Evolutionary conservation across 805 yeast species (phyloP).

Genomic region (Suhomyces faveliae): DNA sequence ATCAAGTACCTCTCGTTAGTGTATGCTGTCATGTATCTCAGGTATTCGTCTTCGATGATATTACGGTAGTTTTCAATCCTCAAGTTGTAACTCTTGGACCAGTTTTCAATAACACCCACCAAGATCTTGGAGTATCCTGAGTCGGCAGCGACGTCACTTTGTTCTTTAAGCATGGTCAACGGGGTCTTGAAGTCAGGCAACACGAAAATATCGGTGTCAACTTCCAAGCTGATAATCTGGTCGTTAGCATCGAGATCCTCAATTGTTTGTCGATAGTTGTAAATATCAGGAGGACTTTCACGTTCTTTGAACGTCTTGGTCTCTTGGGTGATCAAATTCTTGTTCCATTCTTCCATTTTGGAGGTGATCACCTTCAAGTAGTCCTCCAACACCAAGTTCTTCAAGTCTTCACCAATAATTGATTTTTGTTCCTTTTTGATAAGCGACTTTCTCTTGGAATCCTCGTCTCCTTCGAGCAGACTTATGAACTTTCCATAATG

Average conservation of each 20-base stretch:
- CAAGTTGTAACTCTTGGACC: conserved; percentile 56
- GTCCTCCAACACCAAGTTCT: conserved; percentile 71
- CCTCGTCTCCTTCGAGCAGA: conserved; percentile 19
- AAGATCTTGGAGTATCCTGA: conserved; percentile 78
- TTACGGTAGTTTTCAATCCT: conserved; percentile 64
- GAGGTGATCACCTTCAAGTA: conserved; percentile 66
- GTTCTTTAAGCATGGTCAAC: conserved; percentile 82
- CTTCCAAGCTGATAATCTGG: conserved; percentile 29
- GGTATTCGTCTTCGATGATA: conserved; percentile 47
- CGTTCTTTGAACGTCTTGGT: conserved; percentile 61
- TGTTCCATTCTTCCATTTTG: conserved; percentile 85
- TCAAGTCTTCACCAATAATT: conserved; percentile 67
- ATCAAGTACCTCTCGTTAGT: conserved; percentile 37
- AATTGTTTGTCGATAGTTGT: conserved; percentile 50
- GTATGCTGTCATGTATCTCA: conserved; percentile 41
- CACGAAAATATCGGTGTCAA: conserved; percentile 50
- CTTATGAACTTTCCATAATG: conserved; percentile 47
- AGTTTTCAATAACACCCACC: conserved; percentile 73
- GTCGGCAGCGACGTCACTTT: conserved; percentile 83
- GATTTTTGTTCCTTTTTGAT: conserved; percentile 48
- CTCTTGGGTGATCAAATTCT: conserved; percentile 65
- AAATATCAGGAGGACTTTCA: conserved; percentile 69
- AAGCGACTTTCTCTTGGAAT: conserved; percentile 13
- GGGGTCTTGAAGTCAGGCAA: conserved; percentile 78
- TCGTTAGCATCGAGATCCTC: conserved; percentile 40